Evolutionary conservation across 78 protist species (phyloP), one percentile per base, ranked within the genome.

Genomic region (Polysphondylium violaceum): DNA sequence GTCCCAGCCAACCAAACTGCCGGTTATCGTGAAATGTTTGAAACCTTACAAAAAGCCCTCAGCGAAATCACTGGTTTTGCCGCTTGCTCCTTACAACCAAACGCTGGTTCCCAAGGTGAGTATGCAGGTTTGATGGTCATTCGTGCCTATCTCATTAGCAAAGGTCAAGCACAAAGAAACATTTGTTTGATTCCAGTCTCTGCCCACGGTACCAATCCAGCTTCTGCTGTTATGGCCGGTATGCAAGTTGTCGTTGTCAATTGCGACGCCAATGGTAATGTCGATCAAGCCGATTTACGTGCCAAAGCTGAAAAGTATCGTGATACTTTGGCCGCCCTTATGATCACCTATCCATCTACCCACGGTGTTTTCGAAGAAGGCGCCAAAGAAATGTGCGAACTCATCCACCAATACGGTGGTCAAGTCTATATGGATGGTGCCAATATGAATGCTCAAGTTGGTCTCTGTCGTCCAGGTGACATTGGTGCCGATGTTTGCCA

Each of bases 191-290:
- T 99, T 83, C 99, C 99, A 33, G 76, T 71, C 19, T 90, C 97
- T 21, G 99, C 99, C 1, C 99, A 98, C 96, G 99, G 99, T 53
- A 99, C 99, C 56, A 99, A 99, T 88, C 99, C 99, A 16, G 99
- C 99, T 3, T 85, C 96, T 9, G 99, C 99, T 6, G 96, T 44
- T n/a, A 89, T 98, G 98, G 87, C 75, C 38, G 96, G 96, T 23
- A 63, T 95, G 93, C 93, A 94, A 83, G 72, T 86, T 17, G 94
- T 92, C 2, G 76, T 74, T 21, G 85, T 79, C 33, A 60, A 73
- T 85, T 96, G 97, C 74, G 96, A 85, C 91, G 85, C 17, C 31
- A 19, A 87, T 11, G 99, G 99, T 43, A 91, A 88, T 68, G 68
- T 97, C 9, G 99, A 98, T 90, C 63, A 96, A 59, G 86, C 17